Conservation (phyloP, 1,284 basidiomycete genomes). For the Cystobasidium pallidum region DNA sequence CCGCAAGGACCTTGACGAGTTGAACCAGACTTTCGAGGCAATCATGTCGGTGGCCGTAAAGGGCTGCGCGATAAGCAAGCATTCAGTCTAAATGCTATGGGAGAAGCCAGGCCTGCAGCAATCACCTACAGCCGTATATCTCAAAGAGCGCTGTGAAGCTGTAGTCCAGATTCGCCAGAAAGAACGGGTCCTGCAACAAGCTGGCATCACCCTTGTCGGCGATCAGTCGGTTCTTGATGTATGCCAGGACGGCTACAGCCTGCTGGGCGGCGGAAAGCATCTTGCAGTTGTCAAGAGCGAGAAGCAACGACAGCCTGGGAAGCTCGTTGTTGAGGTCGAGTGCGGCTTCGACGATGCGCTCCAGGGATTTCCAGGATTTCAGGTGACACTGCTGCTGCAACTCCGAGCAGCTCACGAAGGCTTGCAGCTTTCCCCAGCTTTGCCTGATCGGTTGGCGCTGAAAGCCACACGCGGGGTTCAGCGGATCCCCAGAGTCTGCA, state of each 20-base stretch:
- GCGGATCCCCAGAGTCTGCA: neutral
- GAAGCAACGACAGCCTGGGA: neutral
- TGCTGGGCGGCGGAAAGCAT: slow-evolving; percentile 32
- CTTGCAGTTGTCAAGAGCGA: neutral
- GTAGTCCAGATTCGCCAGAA: slow-evolving; percentile 41
- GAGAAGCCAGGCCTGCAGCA: no score
- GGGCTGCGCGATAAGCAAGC: slow-evolving; percentile 1
- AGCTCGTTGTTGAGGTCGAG: neutral
- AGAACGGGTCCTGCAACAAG: slow-evolving; percentile 42
- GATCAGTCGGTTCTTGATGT: slow-evolving; percentile 37
- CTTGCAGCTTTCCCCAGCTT: slow-evolving; percentile 14
- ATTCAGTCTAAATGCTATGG: neutral
- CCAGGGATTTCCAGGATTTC: neutral
- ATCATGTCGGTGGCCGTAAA: slow-evolving; percentile 38
- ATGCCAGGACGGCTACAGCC: slow-evolving; percentile 30
- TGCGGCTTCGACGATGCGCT: neutral
- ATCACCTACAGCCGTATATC: slow-evolving; percentile 23
- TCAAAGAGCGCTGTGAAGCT: slow-evolving; percentile 24
- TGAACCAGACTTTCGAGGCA: slow-evolving; percentile 39
- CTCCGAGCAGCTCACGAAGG: neutral
- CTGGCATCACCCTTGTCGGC: slow-evolving; percentile 13
- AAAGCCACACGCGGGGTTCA: neutral
- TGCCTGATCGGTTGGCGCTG: slow-evolving; percentile 9
- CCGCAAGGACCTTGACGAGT: slow-evolving; percentile 25
- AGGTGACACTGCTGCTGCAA: neutral